Conservation (phyloP, 257 asterid genomes). For the Ballota nigra region DNA sequence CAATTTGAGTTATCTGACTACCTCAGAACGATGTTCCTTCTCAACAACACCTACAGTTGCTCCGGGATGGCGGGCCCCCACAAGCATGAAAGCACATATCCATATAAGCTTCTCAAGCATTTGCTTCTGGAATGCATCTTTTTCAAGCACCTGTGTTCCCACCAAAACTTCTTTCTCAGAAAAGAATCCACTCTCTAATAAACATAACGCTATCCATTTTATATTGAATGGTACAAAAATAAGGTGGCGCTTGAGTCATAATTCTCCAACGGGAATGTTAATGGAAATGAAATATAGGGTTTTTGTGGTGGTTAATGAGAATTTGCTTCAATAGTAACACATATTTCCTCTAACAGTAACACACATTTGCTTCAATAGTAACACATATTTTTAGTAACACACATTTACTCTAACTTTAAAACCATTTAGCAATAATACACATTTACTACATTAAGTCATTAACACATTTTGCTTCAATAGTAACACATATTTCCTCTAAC, state of each 20-base stretch:
- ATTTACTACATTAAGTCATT: no score
- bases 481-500: no score
- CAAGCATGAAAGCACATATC: conserved; percentile 99
- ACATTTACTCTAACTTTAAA: no score
- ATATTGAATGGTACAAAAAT: neutral
- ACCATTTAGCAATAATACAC: no score
- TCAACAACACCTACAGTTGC: conserved; percentile 92
- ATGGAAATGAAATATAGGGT: no score
- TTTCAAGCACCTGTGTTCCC: conserved; percentile 66
- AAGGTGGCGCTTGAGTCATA: neutral
- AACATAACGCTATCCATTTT: neutral
- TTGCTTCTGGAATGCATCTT: conserved; percentile 85
- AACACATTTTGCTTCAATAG: no score
- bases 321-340: no score
- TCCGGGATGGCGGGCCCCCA: conserved; percentile 97
- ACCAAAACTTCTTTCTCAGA: conserved; percentile 1
- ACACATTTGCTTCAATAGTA: no score
- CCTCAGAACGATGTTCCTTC: conserved; percentile 88
- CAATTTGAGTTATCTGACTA: conserved; percentile 6
- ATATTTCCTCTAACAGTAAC: no score
- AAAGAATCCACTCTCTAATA: neutral
- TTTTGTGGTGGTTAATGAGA: no score
- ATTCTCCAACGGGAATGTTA: no score
- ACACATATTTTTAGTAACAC: no score
- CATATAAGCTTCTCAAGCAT: conserved; percentile 98